A percentile compares a stretch with the other conserved stretches of the same genome.
Evolutionary conservation across 768 basidiomycete species (phyloP).

Genomic region (Pleurotus djamor): DNA sequence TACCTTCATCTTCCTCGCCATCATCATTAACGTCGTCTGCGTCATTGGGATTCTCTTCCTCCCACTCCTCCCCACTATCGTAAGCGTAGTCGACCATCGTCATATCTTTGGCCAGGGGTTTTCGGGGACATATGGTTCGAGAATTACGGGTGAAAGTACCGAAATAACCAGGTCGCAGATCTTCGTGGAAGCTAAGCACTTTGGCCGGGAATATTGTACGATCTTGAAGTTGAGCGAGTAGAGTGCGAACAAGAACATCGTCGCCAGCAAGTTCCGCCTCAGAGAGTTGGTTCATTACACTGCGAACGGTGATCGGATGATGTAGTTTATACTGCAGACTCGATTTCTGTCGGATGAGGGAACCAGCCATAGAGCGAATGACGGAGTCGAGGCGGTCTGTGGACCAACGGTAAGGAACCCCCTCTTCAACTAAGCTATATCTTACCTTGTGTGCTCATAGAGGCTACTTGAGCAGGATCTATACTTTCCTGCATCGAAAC

Average conservation of each 20-base stretch:
- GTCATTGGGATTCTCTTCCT: conserved; percentile 78
- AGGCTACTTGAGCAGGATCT: conserved; percentile 18
- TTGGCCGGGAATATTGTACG: conserved; percentile 70
- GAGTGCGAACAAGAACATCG: conserved; percentile 59
- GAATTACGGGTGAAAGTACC: conserved; percentile 94
- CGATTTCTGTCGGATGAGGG: conserved; percentile 15
- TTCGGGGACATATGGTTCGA: conserved; percentile 73
- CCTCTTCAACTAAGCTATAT: neutral
- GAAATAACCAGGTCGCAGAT: conserved; percentile 88
- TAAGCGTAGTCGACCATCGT: conserved; percentile 84
- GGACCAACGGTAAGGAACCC: conserved; percentile 2
- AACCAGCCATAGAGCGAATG: conserved; percentile 28
- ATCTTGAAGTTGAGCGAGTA: conserved; percentile 61
- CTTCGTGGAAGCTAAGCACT: conserved; percentile 79
- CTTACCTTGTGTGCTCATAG: conserved; percentile 41
- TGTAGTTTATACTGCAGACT: conserved; percentile 31
- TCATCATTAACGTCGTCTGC: conserved; percentile 78
- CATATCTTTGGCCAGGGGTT: conserved; percentile 78
- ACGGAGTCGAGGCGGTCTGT: conserved; percentile 38
- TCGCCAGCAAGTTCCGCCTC: conserved; percentile 82
- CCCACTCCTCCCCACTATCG: conserved; percentile 97
- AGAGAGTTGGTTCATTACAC: conserved; percentile 59
- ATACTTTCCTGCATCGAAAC: too few species aligned
- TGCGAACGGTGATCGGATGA: conserved; percentile 33
- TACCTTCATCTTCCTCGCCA: conserved; percentile 60